Evolutionary conservation across 371 early-diverging fungal species (phyloP).

Genomic region (Smittium mucronatum): DNA sequence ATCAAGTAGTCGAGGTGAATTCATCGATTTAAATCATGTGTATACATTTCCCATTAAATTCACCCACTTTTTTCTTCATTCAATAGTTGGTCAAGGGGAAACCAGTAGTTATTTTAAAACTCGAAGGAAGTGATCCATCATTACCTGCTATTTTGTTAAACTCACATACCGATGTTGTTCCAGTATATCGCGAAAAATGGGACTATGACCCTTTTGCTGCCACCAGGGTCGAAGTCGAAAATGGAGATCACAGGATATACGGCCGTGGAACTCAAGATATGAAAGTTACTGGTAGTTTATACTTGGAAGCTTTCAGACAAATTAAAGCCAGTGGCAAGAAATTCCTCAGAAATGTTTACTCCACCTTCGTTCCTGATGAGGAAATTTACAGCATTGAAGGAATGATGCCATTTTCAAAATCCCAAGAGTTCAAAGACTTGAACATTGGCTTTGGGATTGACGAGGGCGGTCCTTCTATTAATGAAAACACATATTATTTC

Average conservation of each 20-base stretch:
- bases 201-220: slow-evolving; percentile 59
- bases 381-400: slow-evolving; percentile 70
- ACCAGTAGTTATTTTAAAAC: slow-evolving; percentile 55
- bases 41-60: too few species aligned
- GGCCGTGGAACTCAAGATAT: slow-evolving; percentile 78
- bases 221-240: slow-evolving; percentile 28
- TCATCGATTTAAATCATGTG: too few species aligned
- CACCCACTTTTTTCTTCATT: neutral
- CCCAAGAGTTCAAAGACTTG: slow-evolving; percentile 43
- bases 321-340: slow-evolving; percentile 37
- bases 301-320: slow-evolving; percentile 59
- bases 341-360: slow-evolving; percentile 49
- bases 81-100: slow-evolving; percentile 39
- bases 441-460: slow-evolving; percentile 65
- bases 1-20: slow-evolving; percentile 31
- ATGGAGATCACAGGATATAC: slow-evolving; percentile 45
- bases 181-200: slow-evolving; percentile 57
- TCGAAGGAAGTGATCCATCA: slow-evolving; percentile 41
- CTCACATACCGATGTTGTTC: slow-evolving; percentile 77
- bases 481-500: neutral
- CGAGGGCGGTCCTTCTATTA: slow-evolving; percentile 27
- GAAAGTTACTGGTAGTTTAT: slow-evolving; percentile 65
- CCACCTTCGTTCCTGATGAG: slow-evolving; percentile 67
- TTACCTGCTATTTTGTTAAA: slow-evolving; percentile 50
- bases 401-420: slow-evolving; percentile 46